Evolutionary conservation across 352 stramenopile species (phyloP).

Genomic region (Pythium aristosporum): DNA sequence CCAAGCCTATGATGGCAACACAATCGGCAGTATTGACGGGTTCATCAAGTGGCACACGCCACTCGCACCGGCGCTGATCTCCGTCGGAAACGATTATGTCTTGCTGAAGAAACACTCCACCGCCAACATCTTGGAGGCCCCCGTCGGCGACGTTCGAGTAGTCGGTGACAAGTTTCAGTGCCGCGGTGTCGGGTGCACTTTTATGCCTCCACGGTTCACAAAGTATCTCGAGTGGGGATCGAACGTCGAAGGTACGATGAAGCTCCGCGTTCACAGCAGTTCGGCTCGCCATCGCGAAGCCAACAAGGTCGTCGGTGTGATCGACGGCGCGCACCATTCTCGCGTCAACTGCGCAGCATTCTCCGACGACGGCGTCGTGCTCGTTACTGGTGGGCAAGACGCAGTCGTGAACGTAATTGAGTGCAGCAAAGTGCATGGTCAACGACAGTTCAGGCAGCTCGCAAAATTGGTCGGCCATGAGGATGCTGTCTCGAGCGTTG

Average conservation of each 20-base stretch:
- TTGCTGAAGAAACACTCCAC: slow-evolving; percentile 59
- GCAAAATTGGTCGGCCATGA: slow-evolving; percentile 69
- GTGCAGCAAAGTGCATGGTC: slow-evolving; percentile 54
- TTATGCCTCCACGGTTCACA: slow-evolving; percentile 65
- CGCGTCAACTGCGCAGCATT: slow-evolving; percentile 55
- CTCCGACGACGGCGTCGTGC: slow-evolving; percentile 52
- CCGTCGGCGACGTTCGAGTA: slow-evolving; percentile 57
- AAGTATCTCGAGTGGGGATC: slow-evolving; percentile 75
- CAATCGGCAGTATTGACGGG: slow-evolving; percentile 58
- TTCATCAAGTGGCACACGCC: slow-evolving; percentile 79
- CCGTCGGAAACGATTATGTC: slow-evolving; percentile 78
- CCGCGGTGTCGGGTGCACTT: slow-evolving; percentile 39
- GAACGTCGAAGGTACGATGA: slow-evolving; percentile 50
- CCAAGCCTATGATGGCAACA: slow-evolving; percentile 56
- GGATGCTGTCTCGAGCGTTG: slow-evolving; percentile 55
- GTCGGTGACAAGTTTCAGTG: slow-evolving; percentile 67
- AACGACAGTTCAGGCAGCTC: slow-evolving; percentile 66
- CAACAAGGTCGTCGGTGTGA: slow-evolving; percentile 62
- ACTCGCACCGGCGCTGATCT: slow-evolving; percentile 61
- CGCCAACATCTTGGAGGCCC: slow-evolving; percentile 35
- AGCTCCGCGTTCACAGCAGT: slow-evolving; percentile 56
- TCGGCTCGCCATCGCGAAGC: slow-evolving; percentile 53
- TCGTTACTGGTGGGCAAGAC: slow-evolving; percentile 69
- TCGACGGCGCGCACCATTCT: slow-evolving; percentile 64
- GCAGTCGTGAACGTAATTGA: slow-evolving; percentile 73